Evolutionary conservation across 1,139 yeast species (phyloP).

Genomic region (Casaregolazyma lundiana): DNA sequence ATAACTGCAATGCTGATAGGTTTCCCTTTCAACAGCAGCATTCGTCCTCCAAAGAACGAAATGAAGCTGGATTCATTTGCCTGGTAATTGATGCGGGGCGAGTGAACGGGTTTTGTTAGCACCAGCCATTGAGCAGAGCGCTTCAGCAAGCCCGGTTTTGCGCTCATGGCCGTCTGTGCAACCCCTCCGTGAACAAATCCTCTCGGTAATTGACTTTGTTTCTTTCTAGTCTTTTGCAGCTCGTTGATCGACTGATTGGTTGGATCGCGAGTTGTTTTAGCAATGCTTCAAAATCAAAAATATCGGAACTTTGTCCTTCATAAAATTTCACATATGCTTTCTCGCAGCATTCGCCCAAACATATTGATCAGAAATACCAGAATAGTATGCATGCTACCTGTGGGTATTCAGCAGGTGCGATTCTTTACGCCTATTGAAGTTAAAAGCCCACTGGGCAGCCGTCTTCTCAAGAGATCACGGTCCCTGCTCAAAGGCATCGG

Average conservation of each 20-base stretch:
- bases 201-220: too few species aligned
- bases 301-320: too few species aligned
- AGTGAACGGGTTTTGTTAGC: not conserved
- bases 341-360: not conserved
- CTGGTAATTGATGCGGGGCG: constrained; percentile 14
- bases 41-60: constrained; percentile 63
- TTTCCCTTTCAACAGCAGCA: constrained; percentile 40
- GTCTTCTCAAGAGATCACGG: constrained; percentile 3
- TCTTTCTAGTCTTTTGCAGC: too few species aligned
- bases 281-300: too few species aligned
- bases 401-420: not conserved
- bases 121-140: constrained; percentile 9
- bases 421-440: constrained; percentile 6
- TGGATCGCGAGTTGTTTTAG: too few species aligned
- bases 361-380: not conserved
- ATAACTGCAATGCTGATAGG: constrained; percentile 39
- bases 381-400: not conserved
- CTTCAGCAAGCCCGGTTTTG: not conserved
- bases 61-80: constrained; percentile 19
- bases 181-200: too few species aligned
- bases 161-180: not conserved
- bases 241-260: too few species aligned
- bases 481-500: constrained; percentile 9
- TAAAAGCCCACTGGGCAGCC: constrained; percentile 1
- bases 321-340: too few species aligned